Percentiles rank a stretch among this genome's conserved stretches.
These are phyloP conservation scores for Periconia digitata DNA, from an alignment of 2,329 filamentous ascomycete genomes.

Conservation along the genomic window DNA sequence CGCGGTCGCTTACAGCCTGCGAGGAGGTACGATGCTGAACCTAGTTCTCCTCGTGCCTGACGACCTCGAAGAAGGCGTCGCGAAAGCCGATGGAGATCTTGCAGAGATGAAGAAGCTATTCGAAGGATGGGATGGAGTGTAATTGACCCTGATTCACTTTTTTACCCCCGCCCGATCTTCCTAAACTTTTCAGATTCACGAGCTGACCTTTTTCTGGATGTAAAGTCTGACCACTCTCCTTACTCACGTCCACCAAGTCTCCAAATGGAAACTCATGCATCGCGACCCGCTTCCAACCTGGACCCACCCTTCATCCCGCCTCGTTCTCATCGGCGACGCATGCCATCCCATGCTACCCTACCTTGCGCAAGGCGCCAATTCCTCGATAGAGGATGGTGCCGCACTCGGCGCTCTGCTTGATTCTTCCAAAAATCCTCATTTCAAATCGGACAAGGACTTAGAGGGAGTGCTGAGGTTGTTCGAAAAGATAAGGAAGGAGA, in stretches of 20 bases:
- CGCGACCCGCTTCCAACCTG: slow-evolving; percentile 37
- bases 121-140: slow-evolving; percentile 64
- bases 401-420: slow-evolving; percentile 60
- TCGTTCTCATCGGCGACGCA: slow-evolving; percentile 49
- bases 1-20: slow-evolving; percentile 64
- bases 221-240: slow-evolving; percentile 45
- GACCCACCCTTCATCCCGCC: slow-evolving; percentile 53
- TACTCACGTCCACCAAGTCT: slow-evolving; percentile 58
- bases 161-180: slow-evolving; percentile 29
- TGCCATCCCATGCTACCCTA: slow-evolving; percentile 30
- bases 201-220: neutral
- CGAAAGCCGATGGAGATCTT: slow-evolving; percentile 55
- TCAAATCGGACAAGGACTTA: slow-evolving; percentile 19
- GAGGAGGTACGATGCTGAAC: slow-evolving; percentile 55
- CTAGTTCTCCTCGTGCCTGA: slow-evolving; percentile 68
- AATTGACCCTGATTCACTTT: slow-evolving; percentile 26
- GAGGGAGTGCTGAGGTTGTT: slow-evolving; percentile 46
- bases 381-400: slow-evolving; percentile 66
- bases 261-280: slow-evolving; percentile 72
- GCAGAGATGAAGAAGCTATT: slow-evolving; percentile 65
- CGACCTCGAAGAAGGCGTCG: slow-evolving; percentile 58
- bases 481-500: slow-evolving; percentile 47
- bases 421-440: neutral
- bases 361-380: slow-evolving; percentile 56
- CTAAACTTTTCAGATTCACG: neutral